Percentiles rank a stretch among this genome's conserved stretches.
phyloP scores from a whole-genome alignment of 2,329 filamentous ascomycete species.

The Daldinia eschscholtzii region DNA sequence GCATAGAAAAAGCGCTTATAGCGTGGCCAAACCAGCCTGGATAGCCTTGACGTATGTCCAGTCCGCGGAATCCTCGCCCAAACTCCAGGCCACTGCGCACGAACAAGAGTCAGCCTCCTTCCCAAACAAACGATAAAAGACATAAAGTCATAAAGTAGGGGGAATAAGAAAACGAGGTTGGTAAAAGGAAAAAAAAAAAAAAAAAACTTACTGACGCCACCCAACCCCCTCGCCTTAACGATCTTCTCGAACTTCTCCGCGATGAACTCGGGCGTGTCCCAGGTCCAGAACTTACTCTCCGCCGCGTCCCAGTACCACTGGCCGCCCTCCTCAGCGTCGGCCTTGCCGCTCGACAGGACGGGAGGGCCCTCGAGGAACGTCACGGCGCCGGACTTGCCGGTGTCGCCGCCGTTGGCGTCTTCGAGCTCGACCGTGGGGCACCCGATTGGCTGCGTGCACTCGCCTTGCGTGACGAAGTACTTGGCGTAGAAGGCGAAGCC shows the following conservation, averaged over 20 bases:
- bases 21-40: slow-evolving; percentile 37
- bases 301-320: slow-evolving; percentile 75
- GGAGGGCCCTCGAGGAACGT: slow-evolving; percentile 59
- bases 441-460: slow-evolving; percentile 59
- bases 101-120: slow-evolving; percentile 27
- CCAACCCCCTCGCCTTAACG: slow-evolving; percentile 67
- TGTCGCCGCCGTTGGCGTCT: slow-evolving; percentile 68
- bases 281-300: slow-evolving; percentile 77
- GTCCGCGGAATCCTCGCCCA: slow-evolving; percentile 41
- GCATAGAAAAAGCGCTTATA: slow-evolving; percentile 16
- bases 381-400: slow-evolving; percentile 63
- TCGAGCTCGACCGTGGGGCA: slow-evolving; percentile 70
- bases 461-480: slow-evolving; percentile 67
- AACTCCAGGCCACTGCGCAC: slow-evolving; percentile 43
- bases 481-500: slow-evolving; percentile 77
- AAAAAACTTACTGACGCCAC: slow-evolving; percentile 68
- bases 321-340: slow-evolving; percentile 71
- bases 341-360: slow-evolving; percentile 58
- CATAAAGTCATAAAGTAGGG: too few relatives aligned
- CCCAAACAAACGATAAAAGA: background rate
- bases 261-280: slow-evolving; percentile 74
- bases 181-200: background rate
- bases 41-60: slow-evolving; percentile 43
- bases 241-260: slow-evolving; percentile 71
- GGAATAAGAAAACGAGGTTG: background rate